Conservation (phyloP, 768 basidiomycete species). For the Rhizopogon vesiculosus region DNA sequence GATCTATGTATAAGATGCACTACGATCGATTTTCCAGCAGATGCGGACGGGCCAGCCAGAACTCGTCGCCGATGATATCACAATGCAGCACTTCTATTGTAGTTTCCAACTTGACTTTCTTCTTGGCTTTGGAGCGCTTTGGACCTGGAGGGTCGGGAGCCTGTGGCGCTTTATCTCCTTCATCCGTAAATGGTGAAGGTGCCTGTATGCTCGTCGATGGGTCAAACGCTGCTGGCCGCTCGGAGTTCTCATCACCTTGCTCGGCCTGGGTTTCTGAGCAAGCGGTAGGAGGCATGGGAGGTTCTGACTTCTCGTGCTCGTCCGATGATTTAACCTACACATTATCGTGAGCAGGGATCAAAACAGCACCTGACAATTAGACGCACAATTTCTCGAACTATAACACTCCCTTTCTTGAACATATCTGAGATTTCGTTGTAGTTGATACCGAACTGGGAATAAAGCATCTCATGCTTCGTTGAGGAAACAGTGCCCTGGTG, state of each 20-base stretch:
- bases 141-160: neutral
- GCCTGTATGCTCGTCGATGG: neutral
- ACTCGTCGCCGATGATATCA: constrained; percentile 78
- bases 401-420: constrained; percentile 81
- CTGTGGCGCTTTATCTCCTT: neutral
- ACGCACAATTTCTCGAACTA: constrained; percentile 62
- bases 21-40: constrained; percentile 38
- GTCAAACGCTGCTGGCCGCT: too few species aligned
- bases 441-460: constrained; percentile 77
- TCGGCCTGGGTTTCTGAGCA: too few species aligned
- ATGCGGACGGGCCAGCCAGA: constrained; percentile 65
- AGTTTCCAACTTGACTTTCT: constrained; percentile 32
- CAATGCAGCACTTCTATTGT: constrained; percentile 64
- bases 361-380: too few species aligned
- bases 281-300: neutral
- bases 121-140: constrained; percentile 17
- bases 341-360: neutral
- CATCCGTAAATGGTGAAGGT: neutral
- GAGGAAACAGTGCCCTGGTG: constrained; percentile 81
- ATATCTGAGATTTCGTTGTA: constrained; percentile 73
- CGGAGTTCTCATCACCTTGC: neutral
- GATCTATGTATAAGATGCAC: too few species aligned
- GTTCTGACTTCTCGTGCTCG: neutral
- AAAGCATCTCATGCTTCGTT: constrained; percentile 90
- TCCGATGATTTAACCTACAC: neutral